These are phyloP conservation scores for Cyathus striatus DNA, from an alignment of 768 basidiomycete genomes.

Conservation along the genomic window DNA sequence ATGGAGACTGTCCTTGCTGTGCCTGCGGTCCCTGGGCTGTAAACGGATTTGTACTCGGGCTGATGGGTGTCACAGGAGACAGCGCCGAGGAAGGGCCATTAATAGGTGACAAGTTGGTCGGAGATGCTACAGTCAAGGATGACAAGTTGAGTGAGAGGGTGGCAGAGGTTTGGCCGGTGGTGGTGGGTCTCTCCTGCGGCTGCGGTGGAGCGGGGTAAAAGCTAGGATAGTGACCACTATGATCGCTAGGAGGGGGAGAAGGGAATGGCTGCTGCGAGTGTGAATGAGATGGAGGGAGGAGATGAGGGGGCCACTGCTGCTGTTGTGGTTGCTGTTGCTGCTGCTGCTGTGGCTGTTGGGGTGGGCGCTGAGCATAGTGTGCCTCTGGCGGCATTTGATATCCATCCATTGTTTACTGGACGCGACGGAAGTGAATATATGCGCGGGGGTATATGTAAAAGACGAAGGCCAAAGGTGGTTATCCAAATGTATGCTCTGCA, in stretches of 20 bases:
- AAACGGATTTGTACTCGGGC: conserved; percentile 41
- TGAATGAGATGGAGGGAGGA: conserved; percentile 21
- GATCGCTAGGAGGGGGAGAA: not conserved
- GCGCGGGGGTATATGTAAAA: too few relatives aligned
- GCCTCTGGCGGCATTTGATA: conserved; percentile 1
- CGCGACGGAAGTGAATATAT: too few relatives aligned
- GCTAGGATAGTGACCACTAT: conserved; percentile 17
- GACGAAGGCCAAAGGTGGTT: too few relatives aligned
- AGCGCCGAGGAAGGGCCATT: conserved; percentile 39
- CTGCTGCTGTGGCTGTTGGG: conserved; percentile 22
- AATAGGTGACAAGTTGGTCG: conserved; percentile 61
- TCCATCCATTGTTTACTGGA: conserved; percentile 2
- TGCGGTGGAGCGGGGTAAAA: conserved; percentile 20
- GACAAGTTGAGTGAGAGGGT: conserved; percentile 65
- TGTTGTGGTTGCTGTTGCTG: conserved; percentile 20
- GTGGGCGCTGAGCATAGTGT: conserved; percentile 21
- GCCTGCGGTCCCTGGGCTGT: conserved; percentile 25
- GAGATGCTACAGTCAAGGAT: conserved; percentile 60
- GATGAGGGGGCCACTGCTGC: conserved; percentile 17
- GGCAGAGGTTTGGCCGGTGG: conserved; percentile 22
- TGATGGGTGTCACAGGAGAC: conserved; percentile 58
- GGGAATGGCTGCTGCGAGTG: conserved; percentile 5
- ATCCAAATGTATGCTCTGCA: too few relatives aligned
- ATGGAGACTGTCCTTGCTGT: conserved; percentile 38
- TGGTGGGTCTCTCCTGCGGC: conserved; percentile 11